A percentile compares a stretch with the other conserved stretches of the same genome.
Conservation (phyloP, 306 rosid species). For the Begonia loranthoides region DNA sequence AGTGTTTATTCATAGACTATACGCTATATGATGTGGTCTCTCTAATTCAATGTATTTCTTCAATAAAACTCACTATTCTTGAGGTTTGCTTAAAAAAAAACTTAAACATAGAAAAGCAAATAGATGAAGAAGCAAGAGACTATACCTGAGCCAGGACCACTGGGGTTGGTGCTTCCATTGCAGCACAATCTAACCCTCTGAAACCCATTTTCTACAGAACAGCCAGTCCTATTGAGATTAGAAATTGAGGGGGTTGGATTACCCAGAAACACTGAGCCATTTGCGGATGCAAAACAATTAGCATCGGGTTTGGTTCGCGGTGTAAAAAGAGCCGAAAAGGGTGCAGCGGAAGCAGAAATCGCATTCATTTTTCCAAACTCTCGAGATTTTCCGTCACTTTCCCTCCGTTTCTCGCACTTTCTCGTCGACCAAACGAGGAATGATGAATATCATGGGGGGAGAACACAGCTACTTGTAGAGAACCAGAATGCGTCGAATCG, state of each 20-base stretch:
- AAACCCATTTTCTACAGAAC: conserved; percentile 17
- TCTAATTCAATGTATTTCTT: too few relatives aligned
- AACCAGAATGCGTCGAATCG: too few relatives aligned
- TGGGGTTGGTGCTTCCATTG: conserved; percentile 31
- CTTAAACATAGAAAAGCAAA: too few relatives aligned
- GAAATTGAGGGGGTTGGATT: conserved; percentile 4
- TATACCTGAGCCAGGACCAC: conserved; percentile 50
- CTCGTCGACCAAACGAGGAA: conserved; percentile 10
- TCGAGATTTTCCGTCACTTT: conserved; percentile 7
- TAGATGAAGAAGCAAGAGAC: background rate
- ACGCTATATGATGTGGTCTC: too few relatives aligned
- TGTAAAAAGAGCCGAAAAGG: conserved; percentile 11
- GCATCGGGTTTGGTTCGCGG: conserved; percentile 16
- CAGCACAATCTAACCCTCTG: conserved; percentile 22
- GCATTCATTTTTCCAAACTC: conserved; percentile 29
- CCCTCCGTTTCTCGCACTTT: conserved; percentile 11
- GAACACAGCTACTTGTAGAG: too few relatives aligned
- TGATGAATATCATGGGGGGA: too few relatives aligned
- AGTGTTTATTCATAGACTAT: too few relatives aligned
- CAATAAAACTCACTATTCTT: too few relatives aligned
- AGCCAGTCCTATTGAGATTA: conserved; percentile 17
- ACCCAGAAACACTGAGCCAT: conserved; percentile 12
- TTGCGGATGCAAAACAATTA: conserved; percentile 7
- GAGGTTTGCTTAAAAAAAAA: too few relatives aligned
- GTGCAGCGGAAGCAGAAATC: conserved; percentile 26